Base-by-base conservation (phyloP, 257 asterid species). In the Petunia secreta region DNA sequence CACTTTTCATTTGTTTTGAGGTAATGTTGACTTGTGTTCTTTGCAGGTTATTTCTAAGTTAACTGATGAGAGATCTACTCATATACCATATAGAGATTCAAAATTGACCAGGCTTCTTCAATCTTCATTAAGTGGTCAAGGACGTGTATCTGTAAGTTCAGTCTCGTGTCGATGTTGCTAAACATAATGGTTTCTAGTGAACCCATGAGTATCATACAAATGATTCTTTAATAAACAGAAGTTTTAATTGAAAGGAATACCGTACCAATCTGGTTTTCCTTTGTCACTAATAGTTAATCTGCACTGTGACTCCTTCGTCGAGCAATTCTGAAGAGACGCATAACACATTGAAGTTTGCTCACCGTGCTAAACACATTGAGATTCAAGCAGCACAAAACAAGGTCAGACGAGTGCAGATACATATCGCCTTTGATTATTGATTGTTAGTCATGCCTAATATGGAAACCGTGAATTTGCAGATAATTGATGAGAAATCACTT, bases 271-370 rank as follows among this genome's bases (percentile, higher is more conserved):
- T 71, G 39, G 73, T 39, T 37, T 10, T 65, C 39, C 73, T 75
- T 77, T 84, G 76, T 84, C 79, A 83, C 76, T 39, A 36, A 62
- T 94, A 96, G 99, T 92, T 94, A 68, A 94, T 96, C 80, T 96
- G 98, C 94, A 92, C 92, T 55, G 90, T 96, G 59, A 96, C 98
- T 75, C 99, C 99, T 82, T 92, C 99, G 38, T 92, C 98, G 77
- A 92, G 99, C 92, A 92, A 91, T 83, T 88, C 98, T 57, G 99
- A 96, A 87, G 99, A 96, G 94, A 94, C 99, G 50, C 99, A 94
- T 83, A 94, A 96, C 88, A 96, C 99, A 55, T 86, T 96, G 86
- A 96, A 96, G 89, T 96, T 96, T 87, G 99, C 99, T 50, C 99
- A 96, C 83, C 97, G 98, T 84, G 91, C 99, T 85, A 96, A 96